A percentile compares a stretch with the other conserved stretches of the same genome.
These are phyloP conservation scores for Scopulariopsis brevicaulis DNA, from an alignment of 2,329 filamentous ascomycete species.

Conservation along the genomic window DNA sequence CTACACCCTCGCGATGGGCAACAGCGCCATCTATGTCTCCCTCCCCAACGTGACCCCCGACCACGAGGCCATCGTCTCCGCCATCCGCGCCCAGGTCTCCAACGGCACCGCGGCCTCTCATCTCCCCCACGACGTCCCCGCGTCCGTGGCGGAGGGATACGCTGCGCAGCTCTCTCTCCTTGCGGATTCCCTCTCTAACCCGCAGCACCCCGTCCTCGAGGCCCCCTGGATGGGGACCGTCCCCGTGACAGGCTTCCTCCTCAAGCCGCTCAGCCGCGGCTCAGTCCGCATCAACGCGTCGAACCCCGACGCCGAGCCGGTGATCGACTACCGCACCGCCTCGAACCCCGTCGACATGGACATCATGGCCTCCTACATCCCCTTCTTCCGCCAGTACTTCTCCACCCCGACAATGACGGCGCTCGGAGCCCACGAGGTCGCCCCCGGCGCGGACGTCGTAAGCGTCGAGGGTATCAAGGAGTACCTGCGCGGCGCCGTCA, in stretches of 20 bases:
- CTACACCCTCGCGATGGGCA: slow-evolving; percentile 21
- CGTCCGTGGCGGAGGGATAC: slow-evolving; percentile 14
- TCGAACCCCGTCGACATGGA: slow-evolving; percentile 23
- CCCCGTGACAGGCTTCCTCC: slow-evolving; percentile 12
- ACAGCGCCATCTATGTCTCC: slow-evolving; percentile 17
- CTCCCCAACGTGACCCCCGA: slow-evolving; percentile 13
- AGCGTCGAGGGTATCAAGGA: slow-evolving; percentile 7
- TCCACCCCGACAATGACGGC: not conserved
- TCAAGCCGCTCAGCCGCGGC: slow-evolving; percentile 23
- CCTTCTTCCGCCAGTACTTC: slow-evolving; percentile 16
- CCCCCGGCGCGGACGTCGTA: slow-evolving; percentile 14
- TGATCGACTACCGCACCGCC: slow-evolving; percentile 20
- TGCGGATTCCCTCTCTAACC: slow-evolving; percentile 15
- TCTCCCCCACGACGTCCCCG: slow-evolving; percentile 9
- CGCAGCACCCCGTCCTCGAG: slow-evolving; percentile 17
- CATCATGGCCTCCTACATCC: slow-evolving; percentile 18
- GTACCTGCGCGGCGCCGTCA: slow-evolving; percentile 14
- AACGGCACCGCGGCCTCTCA: slow-evolving; percentile 10
- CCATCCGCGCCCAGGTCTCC: slow-evolving; percentile 13
- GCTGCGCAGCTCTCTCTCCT: slow-evolving; percentile 13
- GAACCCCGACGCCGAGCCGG: slow-evolving; percentile 14
- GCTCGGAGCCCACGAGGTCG: slow-evolving; percentile 11
- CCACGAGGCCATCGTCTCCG: slow-evolving; percentile 11
- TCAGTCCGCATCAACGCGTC: slow-evolving; percentile 15
- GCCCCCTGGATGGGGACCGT: slow-evolving; percentile 15